phyloP scores from a whole-genome alignment of 345 rosid genomes.

The Citrus unshiu region DNA sequence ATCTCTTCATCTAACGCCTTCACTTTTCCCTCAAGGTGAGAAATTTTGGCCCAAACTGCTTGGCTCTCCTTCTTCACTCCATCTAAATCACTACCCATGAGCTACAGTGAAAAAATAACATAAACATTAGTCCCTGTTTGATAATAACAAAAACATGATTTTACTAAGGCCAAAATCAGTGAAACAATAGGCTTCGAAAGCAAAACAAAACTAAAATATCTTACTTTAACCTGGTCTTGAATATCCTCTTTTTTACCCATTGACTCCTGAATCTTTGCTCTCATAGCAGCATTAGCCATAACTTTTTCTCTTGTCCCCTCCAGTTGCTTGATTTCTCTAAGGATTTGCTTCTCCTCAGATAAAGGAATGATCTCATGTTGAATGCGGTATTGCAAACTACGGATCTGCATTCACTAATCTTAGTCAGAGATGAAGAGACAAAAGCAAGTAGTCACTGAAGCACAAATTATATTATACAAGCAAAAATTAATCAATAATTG shows the following conservation, averaged over 20 bases:
- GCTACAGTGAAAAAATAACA: slow-evolving; percentile 37
- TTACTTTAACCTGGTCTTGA: slow-evolving; percentile 95
- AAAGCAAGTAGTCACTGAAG: slow-evolving; percentile 1
- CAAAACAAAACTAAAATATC: slow-evolving; percentile 5
- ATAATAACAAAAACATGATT: not conserved
- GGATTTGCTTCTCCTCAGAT: slow-evolving; percentile 88
- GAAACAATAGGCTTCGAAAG: not conserved
- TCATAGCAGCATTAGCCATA: slow-evolving; percentile 73
- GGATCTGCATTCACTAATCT: slow-evolving; percentile 52
- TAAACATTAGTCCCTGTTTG: not conserved
- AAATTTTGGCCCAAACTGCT: slow-evolving; percentile 56
- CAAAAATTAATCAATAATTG: slow-evolving; percentile 9
- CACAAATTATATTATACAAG: slow-evolving; percentile 5
- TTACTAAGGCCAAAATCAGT: not conserved
- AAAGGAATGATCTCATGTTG: slow-evolving; percentile 92
- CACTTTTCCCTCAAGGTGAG: slow-evolving; percentile 48
- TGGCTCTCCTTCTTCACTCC: slow-evolving; percentile 89
- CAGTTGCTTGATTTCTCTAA: slow-evolving; percentile 84
- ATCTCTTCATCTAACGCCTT: slow-evolving; percentile 57
- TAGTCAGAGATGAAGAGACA: slow-evolving; percentile 14
- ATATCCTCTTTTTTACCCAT: slow-evolving; percentile 83
- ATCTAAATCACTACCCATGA: slow-evolving; percentile 80
- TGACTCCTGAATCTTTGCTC: slow-evolving; percentile 82
- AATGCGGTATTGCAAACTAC: slow-evolving; percentile 70
- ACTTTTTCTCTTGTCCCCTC: slow-evolving; percentile 94